Conservation (phyloP, 768 basidiomycete genomes). For the Asterophora lycoperdoides region DNA sequence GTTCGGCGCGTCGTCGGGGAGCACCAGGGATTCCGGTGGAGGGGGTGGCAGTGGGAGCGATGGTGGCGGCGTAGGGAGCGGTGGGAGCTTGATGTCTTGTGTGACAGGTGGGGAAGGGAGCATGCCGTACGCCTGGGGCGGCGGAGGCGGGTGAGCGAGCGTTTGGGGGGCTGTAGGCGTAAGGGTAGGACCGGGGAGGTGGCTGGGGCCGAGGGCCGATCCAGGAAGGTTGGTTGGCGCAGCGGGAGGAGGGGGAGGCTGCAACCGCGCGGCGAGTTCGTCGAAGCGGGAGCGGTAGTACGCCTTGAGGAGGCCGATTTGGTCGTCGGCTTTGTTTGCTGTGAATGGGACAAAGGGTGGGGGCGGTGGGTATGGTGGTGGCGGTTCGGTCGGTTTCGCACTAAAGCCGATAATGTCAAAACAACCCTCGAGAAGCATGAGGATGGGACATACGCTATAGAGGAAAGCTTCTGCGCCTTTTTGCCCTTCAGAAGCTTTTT, state of each 20-base stretch:
- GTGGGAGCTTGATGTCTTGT: neutral
- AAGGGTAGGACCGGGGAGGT: slow-evolving; percentile 13
- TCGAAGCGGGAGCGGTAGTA: slow-evolving; percentile 66
- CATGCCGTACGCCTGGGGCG: slow-evolving; percentile 7
- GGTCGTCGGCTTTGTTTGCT: slow-evolving; percentile 59
- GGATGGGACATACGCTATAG: slow-evolving; percentile 44
- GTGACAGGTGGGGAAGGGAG: slow-evolving; percentile 5
- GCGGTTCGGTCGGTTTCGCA: slow-evolving; percentile 66
- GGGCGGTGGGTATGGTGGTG: slow-evolving; percentile 81
- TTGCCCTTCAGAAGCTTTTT: slow-evolving; percentile 70
- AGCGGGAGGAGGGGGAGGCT: slow-evolving; percentile 15
- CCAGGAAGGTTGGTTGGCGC: slow-evolving; percentile 16
- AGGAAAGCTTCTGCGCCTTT: slow-evolving; percentile 37
- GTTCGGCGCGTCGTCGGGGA: slow-evolving; percentile 64
- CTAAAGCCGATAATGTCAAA: slow-evolving; percentile 26
- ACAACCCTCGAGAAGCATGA: neutral
- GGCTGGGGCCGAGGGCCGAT: slow-evolving; percentile 10
- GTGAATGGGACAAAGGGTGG: slow-evolving; percentile 75
- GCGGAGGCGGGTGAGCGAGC: neutral
- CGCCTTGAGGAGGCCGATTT: slow-evolving; percentile 79
- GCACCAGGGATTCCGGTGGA: slow-evolving; percentile 26
- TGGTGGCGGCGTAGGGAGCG: neutral
- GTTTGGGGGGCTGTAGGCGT: neutral
- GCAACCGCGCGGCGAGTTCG: slow-evolving; percentile 29
- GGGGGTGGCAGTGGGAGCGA: slow-evolving; percentile 15